Evolutionary conservation across 192 early-diverging fungal species (phyloP), one percentile per base, ranked within the genome.

Genomic region (Coemansia sp.): DNA sequence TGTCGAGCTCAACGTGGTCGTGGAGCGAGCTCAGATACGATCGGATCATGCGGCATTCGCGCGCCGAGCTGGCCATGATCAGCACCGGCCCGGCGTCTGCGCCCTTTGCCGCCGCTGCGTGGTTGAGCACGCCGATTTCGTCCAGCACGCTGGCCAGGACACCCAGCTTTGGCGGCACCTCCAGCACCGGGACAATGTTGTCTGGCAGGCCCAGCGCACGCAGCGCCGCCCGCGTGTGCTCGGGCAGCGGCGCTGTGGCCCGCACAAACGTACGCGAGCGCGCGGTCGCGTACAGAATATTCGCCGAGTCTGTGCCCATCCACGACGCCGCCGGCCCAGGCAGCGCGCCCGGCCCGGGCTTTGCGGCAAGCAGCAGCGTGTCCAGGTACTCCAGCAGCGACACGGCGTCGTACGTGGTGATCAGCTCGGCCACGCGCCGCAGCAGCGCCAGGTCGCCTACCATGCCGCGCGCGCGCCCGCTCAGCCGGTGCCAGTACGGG

Each of bases 141-240:
- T 89, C 70, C 54, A 98, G 68, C 0, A 93, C 78, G 14, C 87
- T 82, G 1, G 57, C 58, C 24, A 98, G 57, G 10, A 87, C 82
- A 38, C 71, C 72, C 89, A 95, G 98, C 65, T 98, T 98, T 16
- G 97, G 97, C n/a, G 88, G 86, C 42, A 91, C 93, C 64, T 98
- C 96, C 38, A 97, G 64, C 29, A 89, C 81, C 0, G 89, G 87
- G 51, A 84, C 69, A 44, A 91, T 82, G 25, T 81, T 73, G 1
- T 86, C 81, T 2, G 93, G 91, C 21, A 95, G 65, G 5, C 81
- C 78, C 57, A 70, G 51, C 16, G 58, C 46, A 46, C 83, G 82
- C n/a, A 73, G 66, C 31, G 59, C 40, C 19, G 6, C 33, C 9
- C 27, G 18, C 18, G 24, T 44, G 12, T 32, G 31, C 23, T 16